These are phyloP conservation scores for Kodamaea kakaduensis DNA, from an alignment of 805 yeast species.

Conservation along the genomic window DNA sequence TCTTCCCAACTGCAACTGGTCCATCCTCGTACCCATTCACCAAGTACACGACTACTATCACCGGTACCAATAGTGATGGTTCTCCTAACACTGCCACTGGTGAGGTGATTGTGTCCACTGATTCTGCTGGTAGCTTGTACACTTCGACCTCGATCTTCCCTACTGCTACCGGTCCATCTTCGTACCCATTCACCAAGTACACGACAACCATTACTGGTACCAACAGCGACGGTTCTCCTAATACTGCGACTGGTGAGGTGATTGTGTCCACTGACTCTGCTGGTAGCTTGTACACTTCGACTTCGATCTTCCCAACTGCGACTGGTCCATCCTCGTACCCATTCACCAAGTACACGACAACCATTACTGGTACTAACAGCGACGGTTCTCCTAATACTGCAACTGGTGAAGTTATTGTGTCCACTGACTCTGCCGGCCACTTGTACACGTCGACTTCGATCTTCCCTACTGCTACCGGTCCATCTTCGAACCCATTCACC, in stretches of 20 bases:
- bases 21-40: conserved; percentile 8
- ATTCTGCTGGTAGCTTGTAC: conserved; percentile 14
- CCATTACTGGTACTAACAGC: conserved; percentile 14
- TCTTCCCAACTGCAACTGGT: conserved; percentile 1
- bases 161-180: not conserved
- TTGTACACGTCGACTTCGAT: conserved; percentile 15
- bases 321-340: conserved; percentile 4
- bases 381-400: conserved; percentile 16
- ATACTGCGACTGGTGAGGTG: conserved; percentile 18
- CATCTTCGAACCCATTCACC: conserved; percentile 3
- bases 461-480: conserved; percentile 10
- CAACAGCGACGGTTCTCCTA: conserved; percentile 11
- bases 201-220: conserved; percentile 17
- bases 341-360: conserved; percentile 16
- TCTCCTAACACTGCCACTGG: conserved; percentile 15
- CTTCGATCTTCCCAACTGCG: conserved; percentile 8
- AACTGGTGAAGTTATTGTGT: conserved; percentile 17
- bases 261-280: conserved; percentile 16
- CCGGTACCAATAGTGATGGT: conserved; percentile 15
- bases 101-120: conserved; percentile 17
- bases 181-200: conserved; percentile 10
- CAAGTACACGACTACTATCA: conserved; percentile 10
- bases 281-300: conserved; percentile 14
- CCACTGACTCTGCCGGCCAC: conserved; percentile 16
- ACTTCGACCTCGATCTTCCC: conserved; percentile 14